These are phyloP conservation scores for Fusarium nematophilum DNA, from an alignment of 2,329 filamentous ascomycete genomes.

Conservation along the genomic window DNA sequence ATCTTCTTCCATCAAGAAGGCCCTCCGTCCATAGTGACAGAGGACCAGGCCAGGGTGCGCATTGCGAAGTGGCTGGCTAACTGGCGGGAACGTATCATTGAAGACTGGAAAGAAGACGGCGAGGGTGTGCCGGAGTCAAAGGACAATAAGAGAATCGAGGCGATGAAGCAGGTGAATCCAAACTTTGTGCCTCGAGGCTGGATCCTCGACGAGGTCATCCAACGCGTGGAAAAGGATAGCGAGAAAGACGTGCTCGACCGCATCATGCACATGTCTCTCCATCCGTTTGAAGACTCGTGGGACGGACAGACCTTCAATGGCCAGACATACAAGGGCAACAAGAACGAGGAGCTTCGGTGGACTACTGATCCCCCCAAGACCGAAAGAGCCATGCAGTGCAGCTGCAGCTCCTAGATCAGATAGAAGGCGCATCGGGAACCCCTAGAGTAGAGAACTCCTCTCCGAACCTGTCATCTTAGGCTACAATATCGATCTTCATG, in stretches of 20 bases:
- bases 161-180: slow-evolving; percentile 90
- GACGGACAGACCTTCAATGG: slow-evolving; percentile 61
- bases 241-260: slow-evolving; percentile 82
- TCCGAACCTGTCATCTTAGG: slow-evolving; percentile 9
- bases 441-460: not conserved
- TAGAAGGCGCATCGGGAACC: not conserved
- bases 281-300: slow-evolving; percentile 88
- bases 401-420: slow-evolving; percentile 80
- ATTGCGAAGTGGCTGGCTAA: slow-evolving; percentile 84
- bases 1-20: slow-evolving; percentile 86
- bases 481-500: too few species aligned
- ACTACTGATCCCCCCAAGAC: slow-evolving; percentile 85
- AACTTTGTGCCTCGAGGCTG: slow-evolving; percentile 92
- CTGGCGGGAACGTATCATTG: slow-evolving; percentile 77
- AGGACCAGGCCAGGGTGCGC: slow-evolving; percentile 72
- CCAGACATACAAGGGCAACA: slow-evolving; percentile 66
- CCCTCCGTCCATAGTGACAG: slow-evolving; percentile 66
- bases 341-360: slow-evolving; percentile 82
- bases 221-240: slow-evolving; percentile 83
- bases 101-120: slow-evolving; percentile 77
- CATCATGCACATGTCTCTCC: slow-evolving; percentile 83
- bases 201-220: slow-evolving; percentile 94
- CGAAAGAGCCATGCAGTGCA: slow-evolving; percentile 89
- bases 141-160: slow-evolving; percentile 72
- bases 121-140: slow-evolving; percentile 49